These are phyloP conservation scores for Vanilla planifolia DNA, from an alignment of 106 monocot genomes.

Conservation along the genomic window DNA sequence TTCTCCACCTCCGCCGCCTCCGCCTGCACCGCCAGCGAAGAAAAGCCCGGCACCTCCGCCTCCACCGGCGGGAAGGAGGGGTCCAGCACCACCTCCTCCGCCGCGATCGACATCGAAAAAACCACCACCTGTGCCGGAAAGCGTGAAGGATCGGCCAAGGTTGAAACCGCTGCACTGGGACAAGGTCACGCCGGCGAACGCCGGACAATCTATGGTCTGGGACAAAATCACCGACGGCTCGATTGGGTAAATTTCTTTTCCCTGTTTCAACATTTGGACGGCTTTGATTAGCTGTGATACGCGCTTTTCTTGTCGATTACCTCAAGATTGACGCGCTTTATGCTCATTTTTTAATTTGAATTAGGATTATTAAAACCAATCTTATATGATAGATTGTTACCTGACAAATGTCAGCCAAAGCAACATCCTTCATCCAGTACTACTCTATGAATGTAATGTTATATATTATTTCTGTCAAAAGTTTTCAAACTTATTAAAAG, in stretches of 20 bases:
- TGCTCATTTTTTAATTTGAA: too few relatives aligned
- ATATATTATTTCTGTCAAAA: too few relatives aligned
- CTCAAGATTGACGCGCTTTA: too few relatives aligned
- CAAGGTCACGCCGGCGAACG: constrained; percentile 49
- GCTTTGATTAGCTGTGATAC: neutral
- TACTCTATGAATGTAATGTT: too few relatives aligned
- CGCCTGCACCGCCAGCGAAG: constrained; percentile 16
- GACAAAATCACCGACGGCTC: constrained; percentile 79
- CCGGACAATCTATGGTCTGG: constrained; percentile 87
- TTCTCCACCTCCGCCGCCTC: constrained; percentile 14
- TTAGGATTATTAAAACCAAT: too few relatives aligned
- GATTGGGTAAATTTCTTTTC: constrained; percentile 30
- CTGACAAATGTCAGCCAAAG: too few relatives aligned
- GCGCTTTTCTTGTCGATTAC: too few relatives aligned
- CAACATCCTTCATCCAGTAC: too few relatives aligned
- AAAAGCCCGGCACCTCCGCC: constrained; percentile 12
- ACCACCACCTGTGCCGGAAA: constrained; percentile 11
- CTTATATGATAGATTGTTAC: too few relatives aligned
- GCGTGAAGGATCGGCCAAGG: constrained; percentile 27
- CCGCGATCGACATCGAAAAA: constrained; percentile 9
- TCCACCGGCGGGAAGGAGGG: constrained; percentile 20
- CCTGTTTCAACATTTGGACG: neutral
- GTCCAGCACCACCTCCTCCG: constrained; percentile 8
- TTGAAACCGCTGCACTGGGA: constrained; percentile 92
- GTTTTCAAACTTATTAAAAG: too few relatives aligned